Evolutionary conservation across 2,329 filamentous ascomycete genomes (phyloP).

Genomic region (Pestalotiopsis sp.): DNA sequence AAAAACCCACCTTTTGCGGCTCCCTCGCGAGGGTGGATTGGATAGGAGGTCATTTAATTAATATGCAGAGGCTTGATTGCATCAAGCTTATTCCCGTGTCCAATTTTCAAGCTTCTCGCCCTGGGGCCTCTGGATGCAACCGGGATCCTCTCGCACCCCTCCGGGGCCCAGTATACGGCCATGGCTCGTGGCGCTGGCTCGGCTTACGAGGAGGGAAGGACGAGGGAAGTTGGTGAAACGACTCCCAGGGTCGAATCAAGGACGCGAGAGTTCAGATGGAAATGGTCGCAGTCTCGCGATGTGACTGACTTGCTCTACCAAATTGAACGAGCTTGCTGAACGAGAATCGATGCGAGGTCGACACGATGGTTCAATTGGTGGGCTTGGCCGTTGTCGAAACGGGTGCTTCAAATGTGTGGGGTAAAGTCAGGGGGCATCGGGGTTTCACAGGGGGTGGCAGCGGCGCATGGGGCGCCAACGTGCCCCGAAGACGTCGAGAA

Average conservation of each 20-base stretch:
- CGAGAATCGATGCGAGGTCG: background rate
- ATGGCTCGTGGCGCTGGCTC: background rate
- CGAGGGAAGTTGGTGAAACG: background rate
- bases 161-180: background rate
- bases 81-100: slow-evolving; percentile 7
- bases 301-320: background rate
- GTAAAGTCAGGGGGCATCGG: background rate
- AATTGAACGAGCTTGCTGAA: background rate
- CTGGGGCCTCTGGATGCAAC: background rate
- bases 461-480: background rate
- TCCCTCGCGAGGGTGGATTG: background rate
- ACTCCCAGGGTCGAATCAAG: background rate
- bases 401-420: slow-evolving; percentile 8
- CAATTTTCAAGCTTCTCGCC: background rate
- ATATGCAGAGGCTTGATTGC: slow-evolving; percentile 3
- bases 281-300: background rate
- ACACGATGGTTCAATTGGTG: slow-evolving; percentile 3
- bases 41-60: background rate
- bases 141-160: background rate
- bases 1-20: background rate
- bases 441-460: background rate
- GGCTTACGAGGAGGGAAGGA: background rate
- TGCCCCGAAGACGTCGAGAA: background rate
- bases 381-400: slow-evolving; percentile 1
- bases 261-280: background rate